phyloP scores from a whole-genome alignment of 148 eudicot species.

The Rheum nobile region DNA sequence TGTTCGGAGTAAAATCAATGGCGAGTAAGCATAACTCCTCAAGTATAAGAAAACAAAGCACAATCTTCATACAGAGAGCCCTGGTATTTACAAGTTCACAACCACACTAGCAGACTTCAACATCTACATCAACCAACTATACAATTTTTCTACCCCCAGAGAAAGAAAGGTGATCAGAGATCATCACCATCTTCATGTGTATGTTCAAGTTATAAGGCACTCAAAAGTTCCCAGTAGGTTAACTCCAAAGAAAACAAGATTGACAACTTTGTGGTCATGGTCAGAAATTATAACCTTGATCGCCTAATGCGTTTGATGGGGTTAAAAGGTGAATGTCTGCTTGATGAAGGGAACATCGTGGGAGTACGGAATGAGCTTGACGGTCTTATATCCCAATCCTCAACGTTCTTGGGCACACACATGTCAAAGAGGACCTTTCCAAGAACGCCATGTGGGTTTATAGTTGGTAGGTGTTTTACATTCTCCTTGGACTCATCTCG shows the following conservation, averaged over 20 bases:
- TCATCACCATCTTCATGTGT: neutral
- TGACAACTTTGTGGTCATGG: neutral
- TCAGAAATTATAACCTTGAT: slow-evolving; percentile 36
- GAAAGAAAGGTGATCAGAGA: neutral
- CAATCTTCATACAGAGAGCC: neutral
- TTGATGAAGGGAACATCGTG: slow-evolving; percentile 29
- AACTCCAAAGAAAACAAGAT: neutral
- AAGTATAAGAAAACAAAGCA: neutral
- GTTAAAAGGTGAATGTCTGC: slow-evolving; percentile 45
- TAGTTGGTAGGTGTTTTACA: slow-evolving; percentile 33
- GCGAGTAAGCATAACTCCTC: neutral
- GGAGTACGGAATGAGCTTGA: slow-evolving; percentile 13
- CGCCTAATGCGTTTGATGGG: slow-evolving; percentile 78
- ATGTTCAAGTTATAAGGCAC: neutral
- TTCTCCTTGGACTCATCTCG: slow-evolving; percentile 39
- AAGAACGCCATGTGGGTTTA: slow-evolving; percentile 66
- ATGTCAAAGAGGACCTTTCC: slow-evolving; percentile 81
- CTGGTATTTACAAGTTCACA: neutral
- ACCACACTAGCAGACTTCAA: neutral
- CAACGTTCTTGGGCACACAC: slow-evolving; percentile 75
- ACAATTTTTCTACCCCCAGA: neutral
- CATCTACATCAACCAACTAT: neutral
- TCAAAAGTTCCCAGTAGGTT: neutral
- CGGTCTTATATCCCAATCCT: slow-evolving; percentile 75
- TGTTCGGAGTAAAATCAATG: neutral